These are phyloP conservation scores for Vicia villosa DNA, from an alignment of 306 rosid species.

Conservation along the genomic window DNA sequence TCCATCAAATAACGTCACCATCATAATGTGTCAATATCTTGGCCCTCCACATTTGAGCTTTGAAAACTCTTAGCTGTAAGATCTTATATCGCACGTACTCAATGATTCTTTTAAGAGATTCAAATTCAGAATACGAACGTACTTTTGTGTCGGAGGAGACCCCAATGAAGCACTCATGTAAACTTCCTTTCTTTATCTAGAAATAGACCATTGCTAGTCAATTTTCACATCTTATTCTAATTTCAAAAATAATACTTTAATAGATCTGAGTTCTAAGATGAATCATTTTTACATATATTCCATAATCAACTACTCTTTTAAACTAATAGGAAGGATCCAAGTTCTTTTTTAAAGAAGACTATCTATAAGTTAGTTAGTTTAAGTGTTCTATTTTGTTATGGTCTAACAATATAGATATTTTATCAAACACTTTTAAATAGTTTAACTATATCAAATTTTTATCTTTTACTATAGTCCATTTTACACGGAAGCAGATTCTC, in stretches of 20 bases:
- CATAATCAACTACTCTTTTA: too few relatives aligned
- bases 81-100: slow-evolving; percentile 44
- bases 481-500: too few relatives aligned
- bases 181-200: slow-evolving; percentile 41
- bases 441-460: too few relatives aligned
- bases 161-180: slow-evolving; percentile 37
- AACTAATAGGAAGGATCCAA: too few relatives aligned
- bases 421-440: too few relatives aligned
- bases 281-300: too few relatives aligned
- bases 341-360: too few relatives aligned
- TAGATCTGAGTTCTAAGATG: too few relatives aligned
- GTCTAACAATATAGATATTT: too few relatives aligned
- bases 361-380: too few relatives aligned
- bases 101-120: slow-evolving; percentile 27
- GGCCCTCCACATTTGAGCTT: slow-evolving; percentile 35
- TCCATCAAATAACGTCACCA: slow-evolving; percentile 30
- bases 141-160: slow-evolving; percentile 34
- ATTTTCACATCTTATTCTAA: slow-evolving; percentile 38
- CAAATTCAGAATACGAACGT: background rate
- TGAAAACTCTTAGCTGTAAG: slow-evolving; percentile 58
- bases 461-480: too few relatives aligned
- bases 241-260: background rate
- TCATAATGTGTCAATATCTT: slow-evolving; percentile 37
- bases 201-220: slow-evolving; percentile 34
- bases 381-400: too few relatives aligned